Base-by-base conservation (phyloP, 1,284 basidiomycete genomes). In the Erythrobasidium hasegawianum region DNA sequence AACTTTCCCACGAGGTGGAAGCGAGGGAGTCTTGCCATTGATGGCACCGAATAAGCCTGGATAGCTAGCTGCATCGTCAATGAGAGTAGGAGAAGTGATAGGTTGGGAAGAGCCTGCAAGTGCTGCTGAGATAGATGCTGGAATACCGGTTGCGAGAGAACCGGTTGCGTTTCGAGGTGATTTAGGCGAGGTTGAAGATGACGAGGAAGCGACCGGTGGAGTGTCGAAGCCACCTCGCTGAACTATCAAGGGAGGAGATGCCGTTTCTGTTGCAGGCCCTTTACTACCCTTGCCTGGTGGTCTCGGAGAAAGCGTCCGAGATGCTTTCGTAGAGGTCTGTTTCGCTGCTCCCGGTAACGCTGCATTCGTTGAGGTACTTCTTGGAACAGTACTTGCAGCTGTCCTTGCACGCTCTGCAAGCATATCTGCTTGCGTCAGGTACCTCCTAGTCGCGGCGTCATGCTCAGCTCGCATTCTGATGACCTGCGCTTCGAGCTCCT, bases 41-140 rank as follows among this genome's bases (percentile, higher is more conserved):
- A 62, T 54, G 29, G 33, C 53, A 18, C 59, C 43, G 27, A 62
- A 62, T 8, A 62, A 29, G n/a, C 39, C 38, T 0, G 59, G 59
- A 41, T 50, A 62, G 22, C 43, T 53, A 20, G 59, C 49, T 4
- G 50, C 26, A 55, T 49, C 59, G 43, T 47, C 43, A 8, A 18
- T 47, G 13, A 62, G 52, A 26, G 50, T 29, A 40, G 59, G 59
- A 10, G 59, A 62, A 14, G 59, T 62, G 33, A 62, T 54, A 26
- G 59, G 59, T 29, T 27, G 27, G 13, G 43, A n/a, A 33, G 41
- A 20, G 22, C 45, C 54, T 22, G 33, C 52, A n/a, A 62, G 49
- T 1, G 49, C 39, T 40, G 59, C 2, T 20, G 43, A 47, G 16
- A 47, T 47, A 24, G 43, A 47, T 18, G 43, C 43, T n/a, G 43